Conservation (phyloP, 1,139 yeast species). For the Diutina rugosa region DNA sequence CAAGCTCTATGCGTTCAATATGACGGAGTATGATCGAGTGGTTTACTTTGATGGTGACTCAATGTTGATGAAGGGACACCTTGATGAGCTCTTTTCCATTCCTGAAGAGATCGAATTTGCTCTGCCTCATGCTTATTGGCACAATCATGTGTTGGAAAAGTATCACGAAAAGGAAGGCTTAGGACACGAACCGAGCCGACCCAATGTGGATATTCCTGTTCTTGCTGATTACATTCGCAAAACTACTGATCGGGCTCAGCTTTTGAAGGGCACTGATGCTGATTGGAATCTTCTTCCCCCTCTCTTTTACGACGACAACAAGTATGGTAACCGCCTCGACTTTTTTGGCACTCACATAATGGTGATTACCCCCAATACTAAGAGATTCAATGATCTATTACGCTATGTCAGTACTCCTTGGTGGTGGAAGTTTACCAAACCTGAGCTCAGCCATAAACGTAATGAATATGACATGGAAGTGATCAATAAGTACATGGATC, state of each 20-base stretch:
- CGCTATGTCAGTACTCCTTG: neutral
- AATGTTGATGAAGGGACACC: slow-evolving; percentile 14
- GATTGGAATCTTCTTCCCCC: neutral
- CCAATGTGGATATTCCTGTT: neutral
- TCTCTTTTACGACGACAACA: neutral
- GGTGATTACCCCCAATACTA: neutral
- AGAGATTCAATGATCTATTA: neutral
- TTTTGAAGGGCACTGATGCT: neutral
- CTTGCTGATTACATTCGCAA: neutral
- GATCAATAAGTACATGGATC: slow-evolving; percentile 20
- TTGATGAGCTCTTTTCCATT: slow-evolving; percentile 21
- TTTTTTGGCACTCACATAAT: neutral
- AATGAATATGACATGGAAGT: slow-evolving; percentile 32
- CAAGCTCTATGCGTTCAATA: slow-evolving; percentile 38
- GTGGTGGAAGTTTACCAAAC: neutral
- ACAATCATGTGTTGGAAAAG: neutral
- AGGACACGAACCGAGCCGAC: neutral
- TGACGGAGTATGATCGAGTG: slow-evolving; percentile 27
- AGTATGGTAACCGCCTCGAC: neutral
- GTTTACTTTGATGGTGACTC: slow-evolving; percentile 34
- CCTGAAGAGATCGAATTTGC: slow-evolving; percentile 7
- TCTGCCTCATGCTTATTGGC: slow-evolving; percentile 2
- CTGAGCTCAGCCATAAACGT: neutral
- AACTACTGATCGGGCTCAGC: neutral
- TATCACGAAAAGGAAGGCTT: neutral